Conservation (phyloP, 2,329 filamentous ascomycete genomes). For the Aspergillus floridensis region DNA sequence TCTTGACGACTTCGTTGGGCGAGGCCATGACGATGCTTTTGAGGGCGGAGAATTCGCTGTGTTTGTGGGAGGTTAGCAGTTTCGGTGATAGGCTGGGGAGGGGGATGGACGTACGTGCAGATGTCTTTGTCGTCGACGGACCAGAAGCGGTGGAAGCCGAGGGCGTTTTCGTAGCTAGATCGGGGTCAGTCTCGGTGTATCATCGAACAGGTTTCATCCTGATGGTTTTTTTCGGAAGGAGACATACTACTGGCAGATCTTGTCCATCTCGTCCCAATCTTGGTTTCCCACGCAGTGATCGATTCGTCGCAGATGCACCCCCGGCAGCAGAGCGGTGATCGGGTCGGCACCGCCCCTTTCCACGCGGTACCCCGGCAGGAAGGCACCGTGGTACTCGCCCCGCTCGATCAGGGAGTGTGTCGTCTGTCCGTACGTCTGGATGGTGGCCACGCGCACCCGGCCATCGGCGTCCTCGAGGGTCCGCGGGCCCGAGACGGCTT, state of each 20-base stretch:
- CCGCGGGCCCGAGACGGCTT: slow-evolving; percentile 47
- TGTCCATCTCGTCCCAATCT: slow-evolving; percentile 85
- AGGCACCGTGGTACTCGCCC: slow-evolving; percentile 66
- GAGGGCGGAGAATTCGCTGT: slow-evolving; percentile 75
- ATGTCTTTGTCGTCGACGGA: slow-evolving; percentile 91
- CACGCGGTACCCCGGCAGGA: slow-evolving; percentile 77
- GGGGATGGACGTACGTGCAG: slow-evolving; percentile 54
- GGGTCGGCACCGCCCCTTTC: slow-evolving; percentile 49
- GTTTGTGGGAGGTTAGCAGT: no score
- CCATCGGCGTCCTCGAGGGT: slow-evolving; percentile 63
- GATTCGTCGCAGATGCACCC: slow-evolving; percentile 68
- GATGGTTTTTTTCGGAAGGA: not conserved
- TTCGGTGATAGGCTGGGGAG: no score
- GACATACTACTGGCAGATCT: slow-evolving; percentile 57
- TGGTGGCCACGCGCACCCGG: slow-evolving; percentile 70
- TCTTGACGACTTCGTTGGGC: slow-evolving; percentile 83
- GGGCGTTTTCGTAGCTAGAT: slow-evolving; percentile 74
- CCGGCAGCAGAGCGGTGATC: slow-evolving; percentile 53
- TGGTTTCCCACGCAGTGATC: slow-evolving; percentile 98
- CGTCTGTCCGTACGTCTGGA: slow-evolving; percentile 91
- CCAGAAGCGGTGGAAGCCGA: slow-evolving; percentile 97
- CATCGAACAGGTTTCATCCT: no score
- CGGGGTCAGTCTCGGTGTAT: not conserved
- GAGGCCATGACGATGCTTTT: slow-evolving; percentile 89
- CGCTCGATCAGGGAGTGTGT: slow-evolving; percentile 88